Base-by-base conservation (phyloP, 208 protist genomes). In the Wallacemonas sp. region DNA sequence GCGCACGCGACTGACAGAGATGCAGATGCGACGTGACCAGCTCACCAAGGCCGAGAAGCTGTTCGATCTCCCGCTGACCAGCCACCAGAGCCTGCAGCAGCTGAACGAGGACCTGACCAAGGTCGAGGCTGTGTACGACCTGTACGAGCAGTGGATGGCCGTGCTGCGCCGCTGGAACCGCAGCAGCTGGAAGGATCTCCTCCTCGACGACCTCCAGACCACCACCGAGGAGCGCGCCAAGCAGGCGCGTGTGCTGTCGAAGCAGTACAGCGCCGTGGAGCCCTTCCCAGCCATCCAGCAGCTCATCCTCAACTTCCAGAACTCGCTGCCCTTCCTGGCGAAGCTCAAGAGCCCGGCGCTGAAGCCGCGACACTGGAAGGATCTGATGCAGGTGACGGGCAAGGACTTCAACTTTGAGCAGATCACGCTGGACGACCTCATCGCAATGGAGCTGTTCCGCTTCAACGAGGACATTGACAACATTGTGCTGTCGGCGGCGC, bases 321-420 rank as follows among this genome's bases (percentile, higher is more conserved):
- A 90, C 54, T 98, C 96, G 21, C 79, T 99, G 43, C 97, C 98
- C 41, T 80, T 99, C 36, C 76, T 99, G 23, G 68, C 89, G 41
- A 93, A 98, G 70, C 84, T 99, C 26, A 99, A 99, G 78, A 98
- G 85, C 70, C 97, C 98, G 0, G 94, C 98, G n/a, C 81, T 99
- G 21, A 95, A 98, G 70, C 77, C 83, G 32, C 90, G 99, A 8
- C 99, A 99, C 78, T 99, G 98, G 98, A 76, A 93, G 66, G 86
- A 98, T 78, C 83, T 99, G 23, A 99, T 99, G 94, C 83, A 87
- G 8, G 78, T 96, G 3, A 99, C 98, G 16, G 87, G 79, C 1
- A 89, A 94, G 66, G 80, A 90, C 49, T 99, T 99, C 73, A 96
- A 98, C 78, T 89, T 98, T 63, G 94, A 96, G 68, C 96, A 96